These are phyloP conservation scores for Phyllosticta citribraziliensis DNA, from an alignment of 2,329 filamentous ascomycete species.

Conservation along the genomic window DNA sequence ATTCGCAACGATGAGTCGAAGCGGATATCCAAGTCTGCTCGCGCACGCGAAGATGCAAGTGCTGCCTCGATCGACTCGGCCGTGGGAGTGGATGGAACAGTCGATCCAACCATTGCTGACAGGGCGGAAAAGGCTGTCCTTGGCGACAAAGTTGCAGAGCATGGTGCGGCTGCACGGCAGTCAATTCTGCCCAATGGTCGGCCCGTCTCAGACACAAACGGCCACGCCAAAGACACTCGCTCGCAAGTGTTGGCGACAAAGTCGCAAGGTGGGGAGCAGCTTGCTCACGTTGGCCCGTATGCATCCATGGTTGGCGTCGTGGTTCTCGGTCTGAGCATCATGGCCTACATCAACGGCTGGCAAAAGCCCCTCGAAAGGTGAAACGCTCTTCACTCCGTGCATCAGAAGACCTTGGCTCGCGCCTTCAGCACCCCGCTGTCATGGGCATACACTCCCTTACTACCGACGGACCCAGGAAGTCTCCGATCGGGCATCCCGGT, in stretches of 20 bases:
- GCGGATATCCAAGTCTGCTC: constrained; percentile 33
- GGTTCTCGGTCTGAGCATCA: constrained; percentile 30
- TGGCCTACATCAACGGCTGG: constrained; percentile 34
- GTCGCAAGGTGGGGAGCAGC: constrained; percentile 13
- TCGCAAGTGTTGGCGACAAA: constrained; percentile 18
- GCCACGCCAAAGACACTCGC: constrained; percentile 20
- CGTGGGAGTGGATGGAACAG: constrained; percentile 15
- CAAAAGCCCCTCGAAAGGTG: constrained; percentile 34
- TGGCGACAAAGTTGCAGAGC: background rate
- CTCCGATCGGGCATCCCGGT: background rate
- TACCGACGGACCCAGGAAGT: background rate
- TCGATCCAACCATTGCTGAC: constrained; percentile 12
- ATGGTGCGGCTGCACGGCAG: background rate
- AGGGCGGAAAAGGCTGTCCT: background rate
- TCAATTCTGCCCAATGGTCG: constrained; percentile 23
- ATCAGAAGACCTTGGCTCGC: background rate
- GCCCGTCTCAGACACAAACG: constrained; percentile 15
- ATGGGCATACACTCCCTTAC: background rate
- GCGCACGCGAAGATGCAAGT: constrained; percentile 19
- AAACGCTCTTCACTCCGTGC: constrained; percentile 12
- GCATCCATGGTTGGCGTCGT: constrained; percentile 31
- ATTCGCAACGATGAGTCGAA: constrained; percentile 61
- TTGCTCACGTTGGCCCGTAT: constrained; percentile 28
- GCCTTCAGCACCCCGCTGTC: background rate
- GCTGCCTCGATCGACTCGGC: constrained; percentile 11